phyloP scores from a whole-genome alignment of 306 rosid genomes.

The Crotalaria pallida region DNA sequence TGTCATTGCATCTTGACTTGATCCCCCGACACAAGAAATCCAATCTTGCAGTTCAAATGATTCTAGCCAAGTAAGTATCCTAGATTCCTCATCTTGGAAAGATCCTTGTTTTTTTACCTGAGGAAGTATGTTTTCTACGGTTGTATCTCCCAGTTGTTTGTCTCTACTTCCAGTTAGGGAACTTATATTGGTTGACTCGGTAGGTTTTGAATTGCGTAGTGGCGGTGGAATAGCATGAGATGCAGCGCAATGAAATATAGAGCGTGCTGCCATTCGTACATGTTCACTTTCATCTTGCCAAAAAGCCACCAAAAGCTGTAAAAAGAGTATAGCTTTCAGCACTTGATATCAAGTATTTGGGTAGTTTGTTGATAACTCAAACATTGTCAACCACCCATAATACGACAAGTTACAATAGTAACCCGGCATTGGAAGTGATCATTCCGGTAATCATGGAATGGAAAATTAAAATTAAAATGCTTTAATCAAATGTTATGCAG shows the following conservation, averaged over 20 bases:
- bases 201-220: slow-evolving; percentile 44
- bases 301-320: slow-evolving; percentile 92
- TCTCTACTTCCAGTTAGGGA: slow-evolving; percentile 32
- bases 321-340: slow-evolving; percentile 21
- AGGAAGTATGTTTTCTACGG: slow-evolving; percentile 32
- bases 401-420: slow-evolving; percentile 6
- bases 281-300: slow-evolving; percentile 98
- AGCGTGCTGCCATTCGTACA: slow-evolving; percentile 95
- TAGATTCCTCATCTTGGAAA: slow-evolving; percentile 51
- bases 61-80: slow-evolving; percentile 71
- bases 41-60: slow-evolving; percentile 96
- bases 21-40: slow-evolving; percentile 97
- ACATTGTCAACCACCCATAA: slow-evolving; percentile 7
- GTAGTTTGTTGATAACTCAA: not conserved
- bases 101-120: slow-evolving; percentile 29
- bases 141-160: slow-evolving; percentile 27
- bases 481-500: not conserved
- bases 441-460: slow-evolving; percentile 9
- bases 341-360: slow-evolving; percentile 15
- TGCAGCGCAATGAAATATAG: slow-evolving; percentile 95
- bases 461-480: not conserved
- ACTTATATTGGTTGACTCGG: slow-evolving; percentile 29
- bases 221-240: slow-evolving; percentile 83
- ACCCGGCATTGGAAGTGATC: slow-evolving; percentile 2
- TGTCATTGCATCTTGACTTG: slow-evolving; percentile 96